Base-by-base conservation (phyloP, 768 basidiomycete genomes). In the Hygrocybe punicea region DNA sequence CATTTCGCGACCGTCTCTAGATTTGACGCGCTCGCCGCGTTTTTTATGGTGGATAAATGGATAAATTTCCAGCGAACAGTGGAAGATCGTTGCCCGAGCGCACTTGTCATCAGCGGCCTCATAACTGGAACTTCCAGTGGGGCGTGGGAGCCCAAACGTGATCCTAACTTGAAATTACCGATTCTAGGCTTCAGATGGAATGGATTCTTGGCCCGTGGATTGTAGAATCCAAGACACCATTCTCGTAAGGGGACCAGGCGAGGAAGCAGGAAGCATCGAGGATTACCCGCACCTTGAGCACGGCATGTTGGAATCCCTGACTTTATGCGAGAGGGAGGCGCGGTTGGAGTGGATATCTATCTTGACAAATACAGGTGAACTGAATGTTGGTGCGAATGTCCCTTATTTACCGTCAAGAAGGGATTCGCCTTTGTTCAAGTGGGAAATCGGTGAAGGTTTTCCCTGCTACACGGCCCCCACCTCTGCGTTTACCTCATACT, bases 161-260 rank as follows among this genome's bases (percentile, higher is more conserved):
- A n/a, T n/a, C n/a, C n/a, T n/a, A n/a, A n/a, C n/a, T n/a, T n/a
- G n/a, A 17, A 23, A 11, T 7, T 13, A 5, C 21, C 5, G 11
- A 7, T 47, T 23, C 45, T 47, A n/a, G 33, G 29, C 54, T 46
- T 72, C 74, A 71, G 77, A 84, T 88, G 85, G 84, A 84, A 89
- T 90, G 87, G 84, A 85, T 70, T 77, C 76, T 70, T 89, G 87
- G 87, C 87, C 86, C 37, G 71, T 76, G 66, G 77, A 81, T 76
- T 71, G 77, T 64, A 74, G 74, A 69, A 62, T 54, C 40, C 65
- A 67, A 57, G 61, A 36, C 40, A 40, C 58, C 57, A 49, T 50
- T 42, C 50, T 49, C 23, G n/a, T 39, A 17, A 68, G 71, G 60
- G 63, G 58, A 62, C 56, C 58, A 52, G 39, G 11, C 60, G 60